Evolutionary conservation across 2,329 filamentous ascomycete species (phyloP).

Genomic region (Cytospora chrysosperma): DNA sequence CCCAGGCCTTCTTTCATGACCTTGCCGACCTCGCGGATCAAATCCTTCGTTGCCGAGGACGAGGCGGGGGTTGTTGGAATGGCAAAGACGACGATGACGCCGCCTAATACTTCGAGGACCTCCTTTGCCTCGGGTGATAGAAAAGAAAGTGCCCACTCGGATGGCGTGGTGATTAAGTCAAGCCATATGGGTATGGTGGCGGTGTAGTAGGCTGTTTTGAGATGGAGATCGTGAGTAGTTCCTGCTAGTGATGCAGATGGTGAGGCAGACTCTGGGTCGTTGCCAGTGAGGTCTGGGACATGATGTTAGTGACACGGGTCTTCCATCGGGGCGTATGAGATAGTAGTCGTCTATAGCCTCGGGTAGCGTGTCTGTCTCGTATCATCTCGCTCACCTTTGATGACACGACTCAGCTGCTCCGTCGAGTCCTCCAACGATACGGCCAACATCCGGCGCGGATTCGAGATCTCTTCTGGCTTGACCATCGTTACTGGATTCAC

Average conservation of each 20-base stretch:
- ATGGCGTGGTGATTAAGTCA: slow-evolving; percentile 54
- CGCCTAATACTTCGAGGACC: slow-evolving; percentile 61
- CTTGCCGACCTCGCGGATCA: slow-evolving; percentile 53
- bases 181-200: slow-evolving; percentile 64
- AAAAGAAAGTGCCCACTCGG: slow-evolving; percentile 59
- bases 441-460: slow-evolving; percentile 58
- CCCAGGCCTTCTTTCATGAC: slow-evolving; percentile 58
- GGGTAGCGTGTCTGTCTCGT: neutral
- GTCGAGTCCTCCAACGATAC: slow-evolving; percentile 50
- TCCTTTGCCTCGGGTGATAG: slow-evolving; percentile 60
- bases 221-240: slow-evolving; percentile 53
- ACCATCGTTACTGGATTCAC: slow-evolving; percentile 12
- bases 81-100: slow-evolving; percentile 54
- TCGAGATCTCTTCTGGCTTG: slow-evolving; percentile 39
- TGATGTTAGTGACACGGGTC: slow-evolving; percentile 17
- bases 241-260: slow-evolving; percentile 51
- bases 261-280: slow-evolving; percentile 39
- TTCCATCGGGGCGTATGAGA: slow-evolving; percentile 1
- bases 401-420: slow-evolving; percentile 47
- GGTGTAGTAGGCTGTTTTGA: slow-evolving; percentile 62
- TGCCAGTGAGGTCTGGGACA: slow-evolving; percentile 52
- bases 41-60: slow-evolving; percentile 32
- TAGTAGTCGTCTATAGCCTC: neutral
- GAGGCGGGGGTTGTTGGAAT: slow-evolving; percentile 31
- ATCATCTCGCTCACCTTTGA: slow-evolving; percentile 48